phyloP scores from a whole-genome alignment of 345 rosid species.

The Populus pruinosa region DNA sequence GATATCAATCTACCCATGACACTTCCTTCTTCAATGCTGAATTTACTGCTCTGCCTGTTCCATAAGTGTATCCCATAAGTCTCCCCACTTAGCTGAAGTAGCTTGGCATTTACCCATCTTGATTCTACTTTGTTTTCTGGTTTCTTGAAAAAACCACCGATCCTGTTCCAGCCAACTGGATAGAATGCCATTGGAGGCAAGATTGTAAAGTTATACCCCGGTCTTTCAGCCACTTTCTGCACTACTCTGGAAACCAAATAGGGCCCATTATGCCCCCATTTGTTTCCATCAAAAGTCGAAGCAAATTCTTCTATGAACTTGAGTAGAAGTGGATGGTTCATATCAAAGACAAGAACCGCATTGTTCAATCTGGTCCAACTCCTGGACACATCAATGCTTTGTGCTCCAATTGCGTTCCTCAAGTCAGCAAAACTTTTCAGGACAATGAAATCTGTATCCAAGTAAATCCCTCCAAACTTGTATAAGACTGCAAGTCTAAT shows the following conservation, averaged over 20 bases:
- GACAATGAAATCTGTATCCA: conserved; percentile 76
- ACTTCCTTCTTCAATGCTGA: conserved; percentile 60
- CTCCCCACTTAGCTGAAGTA: conserved; percentile 43
- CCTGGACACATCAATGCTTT: conserved; percentile 45
- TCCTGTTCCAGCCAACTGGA: conserved; percentile 64
- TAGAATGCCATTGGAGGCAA: conserved; percentile 64
- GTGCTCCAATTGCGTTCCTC: conserved; percentile 76
- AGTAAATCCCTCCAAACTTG: conserved; percentile 73
- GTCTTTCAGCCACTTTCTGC: conserved; percentile 33
- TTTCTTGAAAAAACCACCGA: conserved; percentile 47
- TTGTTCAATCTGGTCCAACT: conserved; percentile 77
- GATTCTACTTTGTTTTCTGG: conserved; percentile 34
- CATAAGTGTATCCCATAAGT: conserved; percentile 71
- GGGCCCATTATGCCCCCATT: conserved; percentile 91
- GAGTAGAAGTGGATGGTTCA: conserved; percentile 56
- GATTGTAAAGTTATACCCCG: conserved; percentile 45
- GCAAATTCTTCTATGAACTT: conserved; percentile 73
- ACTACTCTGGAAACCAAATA: conserved; percentile 69
- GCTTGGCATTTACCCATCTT: conserved; percentile 45
- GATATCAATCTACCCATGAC: conserved; percentile 49
- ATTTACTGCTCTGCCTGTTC: conserved; percentile 63
- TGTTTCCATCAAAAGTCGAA: conserved; percentile 63
- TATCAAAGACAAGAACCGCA: conserved; percentile 67
- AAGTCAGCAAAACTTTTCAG: conserved; percentile 46
- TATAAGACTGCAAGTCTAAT: conserved; percentile 60